Percentiles rank a stretch among this genome's conserved stretches.
Conservation (phyloP, 345 rosid genomes). For the Moricandia arvensis region DNA sequence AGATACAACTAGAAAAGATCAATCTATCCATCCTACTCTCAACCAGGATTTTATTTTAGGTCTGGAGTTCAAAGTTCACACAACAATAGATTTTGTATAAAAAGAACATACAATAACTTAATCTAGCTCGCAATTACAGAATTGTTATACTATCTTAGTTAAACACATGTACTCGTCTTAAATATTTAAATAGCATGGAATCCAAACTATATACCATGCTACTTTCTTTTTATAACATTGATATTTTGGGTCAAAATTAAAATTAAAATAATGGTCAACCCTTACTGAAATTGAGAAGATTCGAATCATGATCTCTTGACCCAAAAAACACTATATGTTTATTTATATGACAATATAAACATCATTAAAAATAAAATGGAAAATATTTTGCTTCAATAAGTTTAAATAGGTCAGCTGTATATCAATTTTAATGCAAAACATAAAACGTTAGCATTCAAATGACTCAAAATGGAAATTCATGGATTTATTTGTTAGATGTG, state of each 20-base stretch:
- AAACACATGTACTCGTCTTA: neutral
- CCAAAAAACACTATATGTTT: neutral
- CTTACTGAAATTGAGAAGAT: neutral
- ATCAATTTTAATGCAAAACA: neutral
- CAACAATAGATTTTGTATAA: neutral
- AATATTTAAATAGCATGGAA: neutral
- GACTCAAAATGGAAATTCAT: neutral
- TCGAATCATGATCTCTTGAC: neutral
- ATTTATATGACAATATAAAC: neutral
- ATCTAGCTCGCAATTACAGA: neutral
- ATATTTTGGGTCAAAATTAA: neutral
- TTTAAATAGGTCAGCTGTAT: neutral
- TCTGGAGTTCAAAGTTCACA: neutral
- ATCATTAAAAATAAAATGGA: neutral
- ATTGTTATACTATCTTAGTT: neutral
- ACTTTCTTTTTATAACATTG: neutral
- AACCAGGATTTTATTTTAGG: neutral
- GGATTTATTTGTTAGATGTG: neutral
- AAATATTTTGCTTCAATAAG: neutral
- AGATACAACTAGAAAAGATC: neutral
- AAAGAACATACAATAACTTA: neutral
- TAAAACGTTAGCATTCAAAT: neutral
- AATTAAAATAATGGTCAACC: neutral
- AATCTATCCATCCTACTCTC: neutral
- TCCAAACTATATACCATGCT: neutral